These are phyloP conservation scores for Daldinia bambusicola DNA, from an alignment of 495 filamentous ascomycete genomes.

Conservation along the genomic window DNA sequence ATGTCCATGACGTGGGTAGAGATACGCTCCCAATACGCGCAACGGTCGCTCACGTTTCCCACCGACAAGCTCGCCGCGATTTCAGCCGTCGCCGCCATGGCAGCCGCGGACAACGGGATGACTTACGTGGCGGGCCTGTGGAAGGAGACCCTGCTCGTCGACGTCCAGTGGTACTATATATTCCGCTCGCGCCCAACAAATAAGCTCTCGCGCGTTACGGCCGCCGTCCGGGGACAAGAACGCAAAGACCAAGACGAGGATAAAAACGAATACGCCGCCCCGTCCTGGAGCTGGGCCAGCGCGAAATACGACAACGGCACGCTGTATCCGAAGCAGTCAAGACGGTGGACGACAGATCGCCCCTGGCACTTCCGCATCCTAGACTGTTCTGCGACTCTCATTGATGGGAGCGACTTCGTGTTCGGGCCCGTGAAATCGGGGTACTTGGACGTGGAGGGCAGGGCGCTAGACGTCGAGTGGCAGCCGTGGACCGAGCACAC, in stretches of 20 bases:
- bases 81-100: conserved; percentile 10
- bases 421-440: conserved; percentile 10
- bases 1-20: conserved; percentile 14
- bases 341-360: conserved; percentile 7
- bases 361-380: conserved; percentile 8
- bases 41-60: conserved; percentile 8
- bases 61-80: conserved; percentile 13
- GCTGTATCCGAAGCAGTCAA: conserved; percentile 14
- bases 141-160: conserved; percentile 2
- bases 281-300: conserved; percentile 17
- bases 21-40: conserved; percentile 15
- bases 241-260: neutral
- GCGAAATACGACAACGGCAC: conserved; percentile 14
- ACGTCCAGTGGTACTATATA: conserved; percentile 18
- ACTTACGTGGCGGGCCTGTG: conserved; percentile 13
- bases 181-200: conserved; percentile 12
- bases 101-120: conserved; percentile 6
- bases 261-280: neutral
- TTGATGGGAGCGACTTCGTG: conserved; percentile 11
- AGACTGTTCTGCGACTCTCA: neutral
- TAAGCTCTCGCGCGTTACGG: neutral
- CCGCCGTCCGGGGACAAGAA: neutral
- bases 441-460: conserved; percentile 10
- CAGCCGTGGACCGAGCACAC: conserved; percentile 14
- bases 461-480: conserved; percentile 6